These are phyloP conservation scores for Pseudocohnilembus persalinus DNA, from an alignment of 169 alveolate genomes.

Conservation along the genomic window DNA sequence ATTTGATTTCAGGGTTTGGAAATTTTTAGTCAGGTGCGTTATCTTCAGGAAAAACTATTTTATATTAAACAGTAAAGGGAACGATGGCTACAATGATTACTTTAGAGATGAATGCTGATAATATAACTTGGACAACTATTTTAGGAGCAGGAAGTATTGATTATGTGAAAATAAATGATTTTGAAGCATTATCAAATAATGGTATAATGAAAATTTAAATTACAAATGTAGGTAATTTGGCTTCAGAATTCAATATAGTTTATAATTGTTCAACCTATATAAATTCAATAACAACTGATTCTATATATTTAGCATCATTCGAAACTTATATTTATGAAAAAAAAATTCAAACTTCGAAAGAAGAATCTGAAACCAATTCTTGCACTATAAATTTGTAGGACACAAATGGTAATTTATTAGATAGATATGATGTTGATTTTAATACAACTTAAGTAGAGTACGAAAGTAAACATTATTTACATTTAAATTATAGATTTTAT, in stretches of 20 bases:
- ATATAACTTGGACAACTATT: background rate
- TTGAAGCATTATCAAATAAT: background rate
- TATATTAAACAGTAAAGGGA: background rate
- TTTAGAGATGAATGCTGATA: background rate
- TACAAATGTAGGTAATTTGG: background rate
- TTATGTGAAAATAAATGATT: background rate
- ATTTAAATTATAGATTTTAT: too few species aligned
- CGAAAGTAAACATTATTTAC: background rate
- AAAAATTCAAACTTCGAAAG: background rate
- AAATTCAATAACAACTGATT: background rate
- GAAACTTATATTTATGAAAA: too few species aligned
- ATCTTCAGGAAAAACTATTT: background rate
- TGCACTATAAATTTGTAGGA: background rate
- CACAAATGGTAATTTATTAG: background rate
- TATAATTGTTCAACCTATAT: background rate
- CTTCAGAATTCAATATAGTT: background rate
- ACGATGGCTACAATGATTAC: background rate
- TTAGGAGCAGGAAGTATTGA: background rate
- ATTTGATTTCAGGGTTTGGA: background rate
- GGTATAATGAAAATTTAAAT: background rate
- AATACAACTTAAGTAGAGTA: background rate
- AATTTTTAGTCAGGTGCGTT: background rate
- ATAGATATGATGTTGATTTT: background rate
- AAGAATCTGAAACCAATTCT: background rate
- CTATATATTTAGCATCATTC: background rate